phyloP scores from a whole-genome alignment of 2,329 filamentous ascomycete genomes.

The Penicillium nordicum region DNA sequence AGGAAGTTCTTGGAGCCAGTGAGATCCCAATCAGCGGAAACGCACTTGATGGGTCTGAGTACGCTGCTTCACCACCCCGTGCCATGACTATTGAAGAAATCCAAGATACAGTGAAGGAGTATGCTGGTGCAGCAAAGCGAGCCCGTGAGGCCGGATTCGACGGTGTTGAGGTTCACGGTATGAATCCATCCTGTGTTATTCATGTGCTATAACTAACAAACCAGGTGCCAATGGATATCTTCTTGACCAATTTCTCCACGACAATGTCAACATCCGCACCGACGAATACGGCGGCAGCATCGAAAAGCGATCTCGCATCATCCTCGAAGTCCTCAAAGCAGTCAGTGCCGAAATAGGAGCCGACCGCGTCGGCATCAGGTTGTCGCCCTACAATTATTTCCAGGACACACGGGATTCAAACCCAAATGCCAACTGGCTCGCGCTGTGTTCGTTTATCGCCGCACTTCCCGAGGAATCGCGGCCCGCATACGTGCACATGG shows the following conservation, averaged over 20 bases:
- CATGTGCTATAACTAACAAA: background rate
- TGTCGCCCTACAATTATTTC: slow-evolving; percentile 60
- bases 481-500: slow-evolving; percentile 48
- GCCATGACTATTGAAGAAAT: slow-evolving; percentile 42
- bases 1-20: slow-evolving; percentile 24
- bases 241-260: slow-evolving; percentile 62
- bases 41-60: slow-evolving; percentile 37
- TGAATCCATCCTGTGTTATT: background rate
- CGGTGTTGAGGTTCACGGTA: slow-evolving; percentile 48
- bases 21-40: slow-evolving; percentile 39
- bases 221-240: slow-evolving; percentile 65
- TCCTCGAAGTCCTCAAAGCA: slow-evolving; percentile 52
- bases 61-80: slow-evolving; percentile 28
- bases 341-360: slow-evolving; percentile 46
- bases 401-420: slow-evolving; percentile 52
- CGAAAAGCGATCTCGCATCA: slow-evolving; percentile 51
- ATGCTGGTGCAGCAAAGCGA: slow-evolving; percentile 42
- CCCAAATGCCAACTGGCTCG: slow-evolving; percentile 46
- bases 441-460: slow-evolving; percentile 44
- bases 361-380: slow-evolving; percentile 54
- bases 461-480: slow-evolving; percentile 32
- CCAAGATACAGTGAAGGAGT: slow-evolving; percentile 37
- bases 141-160: slow-evolving; percentile 50
- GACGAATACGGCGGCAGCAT: slow-evolving; percentile 49
- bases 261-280: slow-evolving; percentile 53